These are phyloP conservation scores for Podila horticola DNA, from an alignment of 192 early-diverging fungal genomes.

Conservation along the genomic window DNA sequence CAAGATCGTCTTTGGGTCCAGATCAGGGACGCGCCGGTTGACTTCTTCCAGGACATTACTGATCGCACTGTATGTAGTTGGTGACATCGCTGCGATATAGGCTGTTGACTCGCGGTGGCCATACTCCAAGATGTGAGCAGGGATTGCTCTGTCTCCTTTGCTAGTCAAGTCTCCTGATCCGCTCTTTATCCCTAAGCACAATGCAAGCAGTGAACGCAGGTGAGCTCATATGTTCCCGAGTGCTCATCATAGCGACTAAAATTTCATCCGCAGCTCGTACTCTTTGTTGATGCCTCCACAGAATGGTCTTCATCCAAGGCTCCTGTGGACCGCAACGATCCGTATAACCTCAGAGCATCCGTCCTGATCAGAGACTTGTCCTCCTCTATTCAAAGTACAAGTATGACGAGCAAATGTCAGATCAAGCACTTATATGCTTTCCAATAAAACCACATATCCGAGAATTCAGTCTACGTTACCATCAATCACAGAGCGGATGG, in stretches of 20 bases:
- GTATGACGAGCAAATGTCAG: not conserved
- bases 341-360: conserved; percentile 63
- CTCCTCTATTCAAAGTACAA: conserved; percentile 3
- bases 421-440: too few species aligned
- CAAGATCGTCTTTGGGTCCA: conserved; percentile 67
- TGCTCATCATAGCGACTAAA: not conserved
- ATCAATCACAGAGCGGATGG: conserved; percentile 27
- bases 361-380: conserved; percentile 59
- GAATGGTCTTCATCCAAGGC: conserved; percentile 27
- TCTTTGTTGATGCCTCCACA: conserved; percentile 17
- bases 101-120: conserved; percentile 76
- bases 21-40: conserved; percentile 66
- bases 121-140: conserved; percentile 76
- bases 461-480: conserved; percentile 8
- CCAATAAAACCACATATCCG: not conserved
- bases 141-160: conserved; percentile 17
- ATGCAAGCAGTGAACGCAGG: too few species aligned
- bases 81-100: conserved; percentile 74
- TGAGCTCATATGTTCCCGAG: not conserved
- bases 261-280: conserved; percentile 8
- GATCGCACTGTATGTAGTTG: conserved; percentile 72
- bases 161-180: conserved; percentile 12
- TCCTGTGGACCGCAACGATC: conserved; percentile 62
- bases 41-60: conserved; percentile 76
- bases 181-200: conserved; percentile 24